phyloP scores from a whole-genome alignment of 768 basidiomycete species.

The Tremella fuciformis region DNA sequence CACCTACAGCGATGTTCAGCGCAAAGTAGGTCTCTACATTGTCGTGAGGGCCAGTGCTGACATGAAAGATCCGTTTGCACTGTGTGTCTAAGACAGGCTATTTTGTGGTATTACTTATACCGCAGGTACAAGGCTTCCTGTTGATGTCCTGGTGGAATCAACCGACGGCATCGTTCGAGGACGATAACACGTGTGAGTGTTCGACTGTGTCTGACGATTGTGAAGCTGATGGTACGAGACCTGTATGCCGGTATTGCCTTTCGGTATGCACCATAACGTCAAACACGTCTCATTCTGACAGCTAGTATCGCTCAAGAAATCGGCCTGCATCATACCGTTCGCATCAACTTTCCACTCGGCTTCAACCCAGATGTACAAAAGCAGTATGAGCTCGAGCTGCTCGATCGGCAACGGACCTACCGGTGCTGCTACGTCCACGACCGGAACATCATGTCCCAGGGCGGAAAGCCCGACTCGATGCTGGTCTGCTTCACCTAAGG shows the following conservation, averaged over 20 bases:
- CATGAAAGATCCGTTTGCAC: conserved; percentile 3
- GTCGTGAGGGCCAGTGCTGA: background rate
- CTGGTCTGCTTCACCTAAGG: background rate
- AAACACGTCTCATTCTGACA: background rate
- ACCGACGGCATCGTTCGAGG: background rate
- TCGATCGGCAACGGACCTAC: conserved; percentile 2
- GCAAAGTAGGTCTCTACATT: background rate
- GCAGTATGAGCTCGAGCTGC: conserved; percentile 4
- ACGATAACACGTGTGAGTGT: background rate
- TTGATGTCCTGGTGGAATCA: conserved; percentile 6
- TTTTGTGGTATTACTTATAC: background rate
- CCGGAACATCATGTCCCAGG: background rate
- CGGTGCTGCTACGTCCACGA: conserved; percentile 1
- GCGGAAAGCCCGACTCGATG: conserved; percentile 6
- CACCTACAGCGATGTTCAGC: conserved; percentile 1
- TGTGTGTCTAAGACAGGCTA: background rate
- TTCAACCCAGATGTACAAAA: background rate
- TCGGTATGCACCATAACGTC: background rate
- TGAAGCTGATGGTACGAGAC: background rate
- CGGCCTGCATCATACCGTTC: background rate
- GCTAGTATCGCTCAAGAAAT: background rate
- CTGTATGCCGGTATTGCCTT: conserved; percentile 1
- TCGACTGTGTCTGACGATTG: background rate
- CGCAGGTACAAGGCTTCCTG: conserved; percentile 1
- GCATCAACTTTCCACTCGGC: background rate